Percentiles rank a stretch among this genome's conserved stretches.
Evolutionary conservation across 495 filamentous ascomycete genomes (phyloP).

Genomic region (Tuber magnatum): DNA sequence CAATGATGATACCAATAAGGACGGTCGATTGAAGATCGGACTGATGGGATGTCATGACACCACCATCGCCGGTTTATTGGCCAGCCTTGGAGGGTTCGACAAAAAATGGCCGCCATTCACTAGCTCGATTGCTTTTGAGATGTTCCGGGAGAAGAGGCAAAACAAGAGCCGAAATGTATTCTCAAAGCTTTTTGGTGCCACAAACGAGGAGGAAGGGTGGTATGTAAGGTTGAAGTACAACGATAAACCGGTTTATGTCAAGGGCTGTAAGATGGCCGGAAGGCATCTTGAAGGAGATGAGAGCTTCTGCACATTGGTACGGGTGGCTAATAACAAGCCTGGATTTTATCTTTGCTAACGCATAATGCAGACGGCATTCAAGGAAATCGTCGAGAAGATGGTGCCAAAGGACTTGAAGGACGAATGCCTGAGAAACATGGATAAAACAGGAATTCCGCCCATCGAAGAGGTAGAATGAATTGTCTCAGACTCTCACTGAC

Average conservation of each 20-base stretch:
- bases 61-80: slow-evolving; percentile 71
- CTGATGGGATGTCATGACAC: slow-evolving; percentile 92
- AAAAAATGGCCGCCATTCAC: slow-evolving; percentile 86
- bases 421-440: slow-evolving; percentile 63
- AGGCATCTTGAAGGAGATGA: slow-evolving; percentile 87
- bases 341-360: slow-evolving; percentile 22
- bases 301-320: slow-evolving; percentile 81
- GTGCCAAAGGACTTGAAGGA: slow-evolving; percentile 72
- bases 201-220: slow-evolving; percentile 52
- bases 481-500: neutral
- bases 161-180: slow-evolving; percentile 9
- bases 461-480: slow-evolving; percentile 49
- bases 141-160: slow-evolving; percentile 56
- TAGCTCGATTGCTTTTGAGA: slow-evolving; percentile 81
- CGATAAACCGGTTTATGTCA: slow-evolving; percentile 68
- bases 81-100: slow-evolving; percentile 71
- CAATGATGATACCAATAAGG: slow-evolving; percentile 41
- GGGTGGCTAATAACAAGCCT: slow-evolving; percentile 25
- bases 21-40: slow-evolving; percentile 54
- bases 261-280: slow-evolving; percentile 66
- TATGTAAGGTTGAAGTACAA: slow-evolving; percentile 96
- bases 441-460: slow-evolving; percentile 50
- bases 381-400: slow-evolving; percentile 81
- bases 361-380: slow-evolving; percentile 66
- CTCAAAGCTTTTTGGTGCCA: slow-evolving; percentile 13